Percentiles rank a stretch among this genome's conserved stretches.
Conservation (phyloP, 805 yeast genomes). For the Monosporozyma siamensis region DNA sequence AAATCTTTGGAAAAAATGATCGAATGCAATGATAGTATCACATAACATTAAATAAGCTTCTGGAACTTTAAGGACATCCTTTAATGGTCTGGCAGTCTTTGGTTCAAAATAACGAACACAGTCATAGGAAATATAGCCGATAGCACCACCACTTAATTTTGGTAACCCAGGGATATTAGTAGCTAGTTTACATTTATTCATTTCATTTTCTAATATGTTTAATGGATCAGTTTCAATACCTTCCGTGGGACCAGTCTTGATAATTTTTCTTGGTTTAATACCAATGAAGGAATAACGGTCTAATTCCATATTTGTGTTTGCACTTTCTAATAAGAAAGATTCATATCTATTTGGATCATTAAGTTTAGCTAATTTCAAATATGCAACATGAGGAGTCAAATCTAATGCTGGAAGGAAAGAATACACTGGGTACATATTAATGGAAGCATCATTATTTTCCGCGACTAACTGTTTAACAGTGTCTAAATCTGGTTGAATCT, state of each 20-base stretch:
- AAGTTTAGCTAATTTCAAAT: slow-evolving; percentile 59
- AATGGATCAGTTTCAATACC: slow-evolving; percentile 68
- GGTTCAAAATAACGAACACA: slow-evolving; percentile 97
- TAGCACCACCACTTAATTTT: slow-evolving; percentile 85
- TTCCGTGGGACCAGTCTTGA: slow-evolving; percentile 59
- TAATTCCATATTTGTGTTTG: slow-evolving; percentile 78
- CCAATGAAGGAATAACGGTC: slow-evolving; percentile 92
- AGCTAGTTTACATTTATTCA: slow-evolving; percentile 56
- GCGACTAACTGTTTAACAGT: slow-evolving; percentile 35
- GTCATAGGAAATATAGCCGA: slow-evolving; percentile 93
- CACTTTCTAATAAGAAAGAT: slow-evolving; percentile 81
- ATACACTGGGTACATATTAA: slow-evolving; percentile 76
- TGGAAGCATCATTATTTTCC: slow-evolving; percentile 31
- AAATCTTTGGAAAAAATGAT: slow-evolving; percentile 87
- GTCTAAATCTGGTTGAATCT: slow-evolving; percentile 44
- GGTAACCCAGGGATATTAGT: slow-evolving; percentile 71
- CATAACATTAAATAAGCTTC: slow-evolving; percentile 88
- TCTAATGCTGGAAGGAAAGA: slow-evolving; percentile 65
- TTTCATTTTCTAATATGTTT: slow-evolving; percentile 60
- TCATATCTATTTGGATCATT: slow-evolving; percentile 52
- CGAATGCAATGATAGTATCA: slow-evolving; percentile 85
- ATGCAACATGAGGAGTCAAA: slow-evolving; percentile 84
- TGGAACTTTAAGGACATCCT: slow-evolving; percentile 77
- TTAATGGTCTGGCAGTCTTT: slow-evolving; percentile 59
- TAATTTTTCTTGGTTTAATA: slow-evolving; percentile 67